Evolutionary conservation across 345 rosid genomes (phyloP).

Genomic region (Ceriops zippeliana): DNA sequence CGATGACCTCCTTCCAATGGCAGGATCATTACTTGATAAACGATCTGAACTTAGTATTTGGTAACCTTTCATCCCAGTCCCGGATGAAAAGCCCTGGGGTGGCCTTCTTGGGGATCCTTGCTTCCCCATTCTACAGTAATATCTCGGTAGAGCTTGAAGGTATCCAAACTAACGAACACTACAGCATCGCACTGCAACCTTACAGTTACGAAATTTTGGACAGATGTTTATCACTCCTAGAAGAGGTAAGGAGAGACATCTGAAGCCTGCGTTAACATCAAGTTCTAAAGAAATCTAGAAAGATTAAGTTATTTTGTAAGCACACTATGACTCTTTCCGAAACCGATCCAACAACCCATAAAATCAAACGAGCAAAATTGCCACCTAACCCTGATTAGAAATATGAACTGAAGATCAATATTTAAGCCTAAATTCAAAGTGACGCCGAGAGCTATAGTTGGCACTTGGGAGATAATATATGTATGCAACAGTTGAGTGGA

Average conservation of each 20-base stretch:
- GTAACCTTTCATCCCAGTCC: slow-evolving; percentile 38
- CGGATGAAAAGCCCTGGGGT: slow-evolving; percentile 25
- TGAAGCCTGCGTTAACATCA: not conserved
- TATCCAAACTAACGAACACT: not conserved
- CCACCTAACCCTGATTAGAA: slow-evolving; percentile 9
- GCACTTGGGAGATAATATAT: slow-evolving; percentile 20
- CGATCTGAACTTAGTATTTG: slow-evolving; percentile 37
- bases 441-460: slow-evolving; percentile 51
- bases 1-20: slow-evolving; percentile 47
- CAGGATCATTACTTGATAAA: slow-evolving; percentile 46
- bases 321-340: slow-evolving; percentile 13
- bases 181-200: not conserved
- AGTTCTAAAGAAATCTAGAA: slow-evolving; percentile 1
- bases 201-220: not conserved
- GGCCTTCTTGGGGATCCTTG: slow-evolving; percentile 50
- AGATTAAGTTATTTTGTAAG: not conserved
- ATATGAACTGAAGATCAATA: slow-evolving; percentile 20
- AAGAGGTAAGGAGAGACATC: not conserved
- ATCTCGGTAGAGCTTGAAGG: slow-evolving; percentile 15
- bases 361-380: slow-evolving; percentile 19
- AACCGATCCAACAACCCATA: slow-evolving; percentile 37
- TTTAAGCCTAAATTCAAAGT: slow-evolving; percentile 36
- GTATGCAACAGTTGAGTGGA: slow-evolving; percentile 36
- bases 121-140: slow-evolving; percentile 43
- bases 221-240: slow-evolving; percentile 1